phyloP scores from a whole-genome alignment of 768 basidiomycete species.

The Coprinopsis marcescibilis region DNA sequence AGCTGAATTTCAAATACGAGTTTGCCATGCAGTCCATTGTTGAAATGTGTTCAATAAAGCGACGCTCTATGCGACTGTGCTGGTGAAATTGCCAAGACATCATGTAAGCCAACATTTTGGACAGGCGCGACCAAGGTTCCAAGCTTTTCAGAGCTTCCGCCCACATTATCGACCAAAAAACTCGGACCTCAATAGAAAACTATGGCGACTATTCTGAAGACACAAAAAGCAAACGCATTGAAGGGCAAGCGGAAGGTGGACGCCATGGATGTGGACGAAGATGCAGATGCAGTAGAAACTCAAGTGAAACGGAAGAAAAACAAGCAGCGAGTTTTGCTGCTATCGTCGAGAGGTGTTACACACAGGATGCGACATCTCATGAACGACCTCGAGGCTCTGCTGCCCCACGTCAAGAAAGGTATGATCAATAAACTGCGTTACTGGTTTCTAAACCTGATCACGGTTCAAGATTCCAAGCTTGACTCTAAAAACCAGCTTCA shows the following conservation, averaged over 20 bases:
- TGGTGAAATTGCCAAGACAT: too few relatives aligned
- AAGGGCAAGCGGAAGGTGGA: slow-evolving; percentile 64
- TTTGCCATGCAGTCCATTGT: too few relatives aligned
- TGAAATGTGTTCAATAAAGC: too few relatives aligned
- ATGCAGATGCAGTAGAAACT: slow-evolving; percentile 14
- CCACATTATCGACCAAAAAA: too few relatives aligned
- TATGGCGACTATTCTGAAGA: slow-evolving; percentile 66
- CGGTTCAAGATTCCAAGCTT: slow-evolving; percentile 79
- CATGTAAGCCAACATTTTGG: too few relatives aligned
- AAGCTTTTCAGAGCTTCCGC: too few relatives aligned
- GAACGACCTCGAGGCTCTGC: slow-evolving; percentile 83
- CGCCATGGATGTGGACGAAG: slow-evolving; percentile 48
- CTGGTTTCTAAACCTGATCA: background rate
- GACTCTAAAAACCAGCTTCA: slow-evolving; percentile 94
- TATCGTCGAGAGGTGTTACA: slow-evolving; percentile 91
- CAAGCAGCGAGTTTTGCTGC: slow-evolving; percentile 91
- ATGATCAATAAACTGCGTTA: slow-evolving; percentile 13
- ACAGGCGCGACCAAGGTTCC: too few relatives aligned
- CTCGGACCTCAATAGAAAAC: too few relatives aligned
- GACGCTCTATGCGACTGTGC: too few relatives aligned
- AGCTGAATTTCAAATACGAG: too few relatives aligned
- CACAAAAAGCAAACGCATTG: slow-evolving; percentile 51
- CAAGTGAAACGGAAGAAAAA: slow-evolving; percentile 62
- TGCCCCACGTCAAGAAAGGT: slow-evolving; percentile 98
- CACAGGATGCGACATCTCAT: slow-evolving; percentile 98